A percentile compares a stretch with the other conserved stretches of the same genome.
Evolutionary conservation across 768 basidiomycete genomes (phyloP).

Genomic region (Crassisporium funariophilum): DNA sequence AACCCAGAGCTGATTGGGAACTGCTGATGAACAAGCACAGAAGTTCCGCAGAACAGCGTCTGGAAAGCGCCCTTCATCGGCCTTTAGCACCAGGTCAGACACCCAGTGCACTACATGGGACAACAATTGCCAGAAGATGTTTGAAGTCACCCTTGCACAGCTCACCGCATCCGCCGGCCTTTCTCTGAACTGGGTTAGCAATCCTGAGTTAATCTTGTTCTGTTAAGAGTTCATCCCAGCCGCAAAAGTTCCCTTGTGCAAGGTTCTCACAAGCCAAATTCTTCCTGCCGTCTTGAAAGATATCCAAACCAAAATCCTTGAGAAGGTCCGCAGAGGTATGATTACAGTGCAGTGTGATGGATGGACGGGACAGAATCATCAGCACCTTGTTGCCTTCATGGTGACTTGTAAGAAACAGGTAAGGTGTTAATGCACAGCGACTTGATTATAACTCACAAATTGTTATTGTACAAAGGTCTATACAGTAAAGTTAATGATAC

Average conservation of each 20-base stretch:
- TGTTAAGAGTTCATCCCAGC: slow-evolving; percentile 31
- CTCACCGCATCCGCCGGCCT: slow-evolving; percentile 35
- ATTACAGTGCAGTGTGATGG: slow-evolving; percentile 37
- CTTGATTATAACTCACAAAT: slow-evolving; percentile 20
- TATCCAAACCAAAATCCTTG: neutral
- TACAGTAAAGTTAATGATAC: slow-evolving; percentile 34
- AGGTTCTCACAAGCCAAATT: slow-evolving; percentile 7
- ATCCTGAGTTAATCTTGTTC: slow-evolving; percentile 33
- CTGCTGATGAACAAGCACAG: too few species aligned
- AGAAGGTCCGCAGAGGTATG: slow-evolving; percentile 9
- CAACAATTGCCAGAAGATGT: slow-evolving; percentile 13
- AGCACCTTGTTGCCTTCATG: slow-evolving; percentile 38
- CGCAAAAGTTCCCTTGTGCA: slow-evolving; percentile 21
- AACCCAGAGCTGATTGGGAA: too few species aligned
- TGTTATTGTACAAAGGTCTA: slow-evolving; percentile 23
- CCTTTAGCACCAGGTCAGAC: neutral
- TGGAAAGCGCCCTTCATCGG: neutral
- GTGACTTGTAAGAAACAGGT: slow-evolving; percentile 23
- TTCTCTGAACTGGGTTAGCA: slow-evolving; percentile 39
- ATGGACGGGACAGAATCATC: slow-evolving; percentile 34
- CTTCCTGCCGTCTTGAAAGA: neutral
- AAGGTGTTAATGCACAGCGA: slow-evolving; percentile 4
- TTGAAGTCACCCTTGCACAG: slow-evolving; percentile 23
- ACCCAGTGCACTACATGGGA: slow-evolving; percentile 7
- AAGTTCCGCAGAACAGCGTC: neutral